Evolutionary conservation across 2,329 filamentous ascomycete genomes (phyloP).

Genomic region (Dissoconium aciculare): DNA sequence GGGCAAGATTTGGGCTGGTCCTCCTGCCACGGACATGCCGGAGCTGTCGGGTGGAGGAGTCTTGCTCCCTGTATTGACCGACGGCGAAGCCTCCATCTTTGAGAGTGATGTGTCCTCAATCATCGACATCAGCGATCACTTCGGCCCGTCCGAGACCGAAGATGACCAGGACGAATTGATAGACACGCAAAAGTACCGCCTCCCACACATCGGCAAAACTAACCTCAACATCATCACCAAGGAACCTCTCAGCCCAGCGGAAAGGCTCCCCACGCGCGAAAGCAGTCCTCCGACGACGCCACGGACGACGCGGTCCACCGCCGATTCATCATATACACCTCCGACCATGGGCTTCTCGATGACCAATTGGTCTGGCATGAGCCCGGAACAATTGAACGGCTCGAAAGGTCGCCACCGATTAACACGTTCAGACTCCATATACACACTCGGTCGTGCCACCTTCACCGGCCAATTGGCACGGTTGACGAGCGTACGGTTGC

Average conservation of each 20-base stretch:
- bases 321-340: not conserved
- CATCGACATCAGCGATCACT: slow-evolving; percentile 39
- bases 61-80: slow-evolving; percentile 22
- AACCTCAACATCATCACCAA: slow-evolving; percentile 18
- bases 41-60: slow-evolving; percentile 17
- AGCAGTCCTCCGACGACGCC: slow-evolving; percentile 26
- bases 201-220: slow-evolving; percentile 57
- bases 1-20: slow-evolving; percentile 47
- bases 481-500: slow-evolving; percentile 76
- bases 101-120: slow-evolving; percentile 35
- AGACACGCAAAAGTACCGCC: slow-evolving; percentile 60
- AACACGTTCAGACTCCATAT: slow-evolving; percentile 68
- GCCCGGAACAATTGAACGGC: slow-evolving; percentile 31
- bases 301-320: not conserved
- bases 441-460: slow-evolving; percentile 79
- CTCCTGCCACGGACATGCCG: slow-evolving; percentile 11
- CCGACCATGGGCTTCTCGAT: slow-evolving; percentile 3
- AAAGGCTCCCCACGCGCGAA: not conserved
- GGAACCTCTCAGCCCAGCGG: slow-evolving; percentile 18
- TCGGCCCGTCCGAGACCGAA: slow-evolving; percentile 39
- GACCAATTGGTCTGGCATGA: slow-evolving; percentile 8
- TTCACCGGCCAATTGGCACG: slow-evolving; percentile 89
- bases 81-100: slow-evolving; percentile 24
- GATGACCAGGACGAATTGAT: slow-evolving; percentile 36
- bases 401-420: slow-evolving; percentile 41